These are phyloP conservation scores for Candida fluviatilis DNA, from an alignment of 805 yeast species.

Conservation along the genomic window DNA sequence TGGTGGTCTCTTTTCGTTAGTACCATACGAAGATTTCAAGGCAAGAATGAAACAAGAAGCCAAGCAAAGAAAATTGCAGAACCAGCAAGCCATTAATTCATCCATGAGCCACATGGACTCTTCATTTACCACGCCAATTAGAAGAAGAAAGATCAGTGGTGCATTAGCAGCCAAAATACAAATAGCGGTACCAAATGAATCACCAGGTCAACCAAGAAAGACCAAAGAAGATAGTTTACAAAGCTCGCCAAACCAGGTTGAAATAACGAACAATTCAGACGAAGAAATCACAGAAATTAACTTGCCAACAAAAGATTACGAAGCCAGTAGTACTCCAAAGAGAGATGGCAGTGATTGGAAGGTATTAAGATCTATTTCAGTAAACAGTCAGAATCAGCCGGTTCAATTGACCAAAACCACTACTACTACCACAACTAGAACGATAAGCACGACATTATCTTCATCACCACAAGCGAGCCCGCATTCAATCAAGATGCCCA, in stretches of 20 bases:
- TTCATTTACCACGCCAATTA: slow-evolving; percentile 69
- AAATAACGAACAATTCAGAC: slow-evolving; percentile 41
- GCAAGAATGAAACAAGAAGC: slow-evolving; percentile 46
- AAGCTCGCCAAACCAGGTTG: slow-evolving; percentile 13
- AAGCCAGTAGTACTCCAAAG: slow-evolving; percentile 19
- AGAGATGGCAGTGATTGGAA: slow-evolving; percentile 31
- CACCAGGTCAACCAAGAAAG: slow-evolving; percentile 97
- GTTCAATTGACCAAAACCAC: slow-evolving; percentile 39
- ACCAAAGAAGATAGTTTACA: slow-evolving; percentile 31
- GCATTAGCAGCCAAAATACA: slow-evolving; percentile 64
- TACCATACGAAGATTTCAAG: slow-evolving; percentile 59
- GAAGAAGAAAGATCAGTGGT: slow-evolving; percentile 63
- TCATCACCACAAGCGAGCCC: slow-evolving; percentile 31
- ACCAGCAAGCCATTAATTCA: slow-evolving; percentile 28
- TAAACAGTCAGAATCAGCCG: slow-evolving; percentile 24
- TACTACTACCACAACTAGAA: slow-evolving; percentile 48
- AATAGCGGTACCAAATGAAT: slow-evolving; percentile 81
- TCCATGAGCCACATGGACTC: slow-evolving; percentile 31
- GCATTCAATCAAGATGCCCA: slow-evolving; percentile 19
- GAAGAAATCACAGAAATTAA: slow-evolving; percentile 26
- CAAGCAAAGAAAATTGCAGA: slow-evolving; percentile 29
- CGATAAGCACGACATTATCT: slow-evolving; percentile 39
- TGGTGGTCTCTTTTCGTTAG: slow-evolving; percentile 63
- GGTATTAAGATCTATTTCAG: slow-evolving; percentile 35
- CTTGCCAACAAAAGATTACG: slow-evolving; percentile 19